Evolutionary conservation across 164 flowering plant species (phyloP).

Genomic region (Pachysandra terminalis): DNA sequence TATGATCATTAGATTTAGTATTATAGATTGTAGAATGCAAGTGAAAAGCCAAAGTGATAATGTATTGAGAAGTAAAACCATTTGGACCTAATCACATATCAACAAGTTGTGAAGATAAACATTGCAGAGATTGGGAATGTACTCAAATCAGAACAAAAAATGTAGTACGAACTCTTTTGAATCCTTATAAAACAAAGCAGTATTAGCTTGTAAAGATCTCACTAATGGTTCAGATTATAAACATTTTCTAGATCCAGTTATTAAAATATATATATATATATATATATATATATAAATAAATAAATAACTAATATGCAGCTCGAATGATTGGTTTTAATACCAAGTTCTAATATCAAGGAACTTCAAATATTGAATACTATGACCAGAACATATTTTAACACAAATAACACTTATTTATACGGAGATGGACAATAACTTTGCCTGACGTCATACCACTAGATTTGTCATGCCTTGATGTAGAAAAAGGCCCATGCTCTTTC

Average conservation of each 20-base stretch:
- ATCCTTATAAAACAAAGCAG: background rate
- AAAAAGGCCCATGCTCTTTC: slow-evolving; percentile 46
- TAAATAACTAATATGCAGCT: too few relatives aligned
- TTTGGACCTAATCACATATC: background rate
- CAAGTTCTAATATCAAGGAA: too few relatives aligned
- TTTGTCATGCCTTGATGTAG: slow-evolving; percentile 44
- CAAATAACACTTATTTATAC: background rate
- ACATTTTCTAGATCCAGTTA: background rate
- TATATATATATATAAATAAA: too few relatives aligned
- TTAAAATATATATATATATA: too few relatives aligned
- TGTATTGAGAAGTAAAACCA: background rate
- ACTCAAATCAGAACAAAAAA: too few relatives aligned
- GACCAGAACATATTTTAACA: background rate
- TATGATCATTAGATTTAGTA: too few relatives aligned
- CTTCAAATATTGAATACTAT: background rate
- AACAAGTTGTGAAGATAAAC: background rate
- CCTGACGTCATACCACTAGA: slow-evolving; percentile 45
- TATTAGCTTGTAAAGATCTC: background rate
- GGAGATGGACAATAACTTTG: background rate
- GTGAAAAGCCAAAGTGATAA: background rate
- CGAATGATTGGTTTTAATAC: too few relatives aligned
- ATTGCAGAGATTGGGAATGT: too few relatives aligned
- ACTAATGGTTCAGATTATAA: background rate
- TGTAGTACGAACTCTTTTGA: background rate
- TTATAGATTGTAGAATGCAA: too few relatives aligned